A percentile compares a stretch with the other conserved stretches of the same genome.
phyloP scores from a whole-genome alignment of 2,329 filamentous ascomycete species.

The Sporothrix pseudoabietina region DNA sequence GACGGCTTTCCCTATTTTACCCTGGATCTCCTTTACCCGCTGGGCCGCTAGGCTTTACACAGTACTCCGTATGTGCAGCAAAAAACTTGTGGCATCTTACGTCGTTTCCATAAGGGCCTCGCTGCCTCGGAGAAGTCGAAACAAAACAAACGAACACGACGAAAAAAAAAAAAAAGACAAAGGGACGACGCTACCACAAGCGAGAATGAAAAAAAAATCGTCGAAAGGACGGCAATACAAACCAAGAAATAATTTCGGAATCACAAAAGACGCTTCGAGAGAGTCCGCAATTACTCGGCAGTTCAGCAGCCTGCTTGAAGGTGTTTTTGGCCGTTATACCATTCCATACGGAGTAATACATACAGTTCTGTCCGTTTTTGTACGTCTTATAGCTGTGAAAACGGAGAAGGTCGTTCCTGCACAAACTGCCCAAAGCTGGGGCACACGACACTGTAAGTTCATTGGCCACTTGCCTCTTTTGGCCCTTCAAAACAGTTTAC shows the following conservation, averaged over 20 bases:
- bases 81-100: neutral
- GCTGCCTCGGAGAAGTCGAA: conserved; percentile 4
- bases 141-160: neutral
- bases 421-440: neutral
- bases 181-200: neutral
- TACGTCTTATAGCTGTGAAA: neutral
- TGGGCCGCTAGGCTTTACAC: neutral
- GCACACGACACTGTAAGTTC: conserved; percentile 7
- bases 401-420: neutral
- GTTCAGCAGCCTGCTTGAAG: neutral
- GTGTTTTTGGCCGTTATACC: neutral
- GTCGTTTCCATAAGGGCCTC: neutral
- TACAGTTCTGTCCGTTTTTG: neutral
- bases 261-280: neutral
- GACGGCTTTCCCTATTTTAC: neutral
- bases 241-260: too few species aligned
- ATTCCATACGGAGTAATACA: neutral
- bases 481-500: conserved; percentile 1
- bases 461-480: neutral
- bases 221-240: neutral
- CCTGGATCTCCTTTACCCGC: neutral
- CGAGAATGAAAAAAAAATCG: too few species aligned
- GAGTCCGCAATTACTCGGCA: neutral
- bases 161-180: neutral
- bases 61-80: neutral